A percentile compares a stretch with the other conserved stretches of the same genome.
Evolutionary conservation across 2,329 filamentous ascomycete genomes (phyloP).

Genomic region (Camptophora hylomeconis): DNA sequence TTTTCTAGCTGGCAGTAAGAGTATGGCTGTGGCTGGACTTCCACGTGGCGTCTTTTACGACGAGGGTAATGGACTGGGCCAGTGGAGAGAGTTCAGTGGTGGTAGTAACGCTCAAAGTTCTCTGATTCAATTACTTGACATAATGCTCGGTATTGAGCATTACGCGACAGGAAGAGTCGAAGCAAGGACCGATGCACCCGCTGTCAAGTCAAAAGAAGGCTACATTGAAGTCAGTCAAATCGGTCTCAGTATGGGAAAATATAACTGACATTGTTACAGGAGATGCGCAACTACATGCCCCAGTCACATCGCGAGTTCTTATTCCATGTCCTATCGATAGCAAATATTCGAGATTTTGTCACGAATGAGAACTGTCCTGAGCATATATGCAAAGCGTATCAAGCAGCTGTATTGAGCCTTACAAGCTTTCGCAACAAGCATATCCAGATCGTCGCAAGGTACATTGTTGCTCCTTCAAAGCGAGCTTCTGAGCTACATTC

Average conservation of each 20-base stretch:
- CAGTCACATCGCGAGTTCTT: slow-evolving; percentile 39
- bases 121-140: slow-evolving; percentile 41
- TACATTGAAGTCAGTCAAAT: slow-evolving; percentile 21
- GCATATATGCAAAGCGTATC: slow-evolving; percentile 31
- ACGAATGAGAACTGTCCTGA: slow-evolving; percentile 22
- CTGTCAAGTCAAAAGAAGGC: slow-evolving; percentile 6
- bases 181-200: not conserved
- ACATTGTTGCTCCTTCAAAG: slow-evolving; percentile 35
- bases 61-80: slow-evolving; percentile 32
- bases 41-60: slow-evolving; percentile 41
- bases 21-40: slow-evolving; percentile 38
- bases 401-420: slow-evolving; percentile 32
- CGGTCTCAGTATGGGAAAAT: not conserved
- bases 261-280: slow-evolving; percentile 19
- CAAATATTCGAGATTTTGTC: slow-evolving; percentile 35
- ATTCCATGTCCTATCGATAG: slow-evolving; percentile 29
- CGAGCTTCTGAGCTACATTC: slow-evolving; percentile 8
- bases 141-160: slow-evolving; percentile 38
- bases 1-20: slow-evolving; percentile 39
- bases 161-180: slow-evolving; percentile 21
- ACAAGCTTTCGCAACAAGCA: slow-evolving; percentile 38
- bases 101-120: slow-evolving; percentile 45
- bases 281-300: slow-evolving; percentile 44
- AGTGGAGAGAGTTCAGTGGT: slow-evolving; percentile 39
- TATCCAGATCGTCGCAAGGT: slow-evolving; percentile 39